These are phyloP conservation scores for Fusarium succisae DNA, from an alignment of 2,329 filamentous ascomycete species.

Conservation along the genomic window DNA sequence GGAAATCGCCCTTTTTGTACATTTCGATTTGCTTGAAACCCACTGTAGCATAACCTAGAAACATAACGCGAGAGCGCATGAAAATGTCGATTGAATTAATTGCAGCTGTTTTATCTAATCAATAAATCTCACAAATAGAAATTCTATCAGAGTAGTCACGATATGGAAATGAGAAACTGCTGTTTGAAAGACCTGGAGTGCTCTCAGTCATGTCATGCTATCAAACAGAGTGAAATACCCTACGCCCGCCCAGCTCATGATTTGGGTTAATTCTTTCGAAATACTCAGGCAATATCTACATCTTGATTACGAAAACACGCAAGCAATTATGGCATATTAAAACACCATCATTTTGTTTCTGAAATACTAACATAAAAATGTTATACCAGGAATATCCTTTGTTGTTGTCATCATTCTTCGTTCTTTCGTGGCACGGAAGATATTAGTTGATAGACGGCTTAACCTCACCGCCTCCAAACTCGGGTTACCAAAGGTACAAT, in stretches of 20 bases:
- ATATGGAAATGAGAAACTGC: neutral
- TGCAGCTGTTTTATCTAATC: neutral
- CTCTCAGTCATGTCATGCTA: neutral
- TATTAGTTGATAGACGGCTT: neutral
- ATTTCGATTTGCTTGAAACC: neutral
- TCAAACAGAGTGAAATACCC: neutral
- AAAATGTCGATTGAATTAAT: neutral
- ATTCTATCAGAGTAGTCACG: neutral
- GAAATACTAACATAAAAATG: too few species aligned
- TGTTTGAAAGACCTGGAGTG: neutral
- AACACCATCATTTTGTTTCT: neutral
- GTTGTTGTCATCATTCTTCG: neutral
- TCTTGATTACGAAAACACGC: neutral
- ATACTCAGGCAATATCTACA: neutral
- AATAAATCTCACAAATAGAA: neutral
- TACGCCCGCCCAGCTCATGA: neutral
- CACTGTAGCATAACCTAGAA: slow-evolving; percentile 32
- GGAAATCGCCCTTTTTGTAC: slow-evolving; percentile 20
- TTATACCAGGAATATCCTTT: neutral
- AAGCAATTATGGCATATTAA: too few species aligned
- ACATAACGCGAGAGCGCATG: slow-evolving; percentile 28
- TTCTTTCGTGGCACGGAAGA: neutral
- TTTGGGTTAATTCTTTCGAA: too few species aligned
- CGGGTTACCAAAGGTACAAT: neutral
- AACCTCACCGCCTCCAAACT: slow-evolving; percentile 15